phyloP scores from a whole-genome alignment of 305 asterid genomes.

The Salvia sclarea region DNA sequence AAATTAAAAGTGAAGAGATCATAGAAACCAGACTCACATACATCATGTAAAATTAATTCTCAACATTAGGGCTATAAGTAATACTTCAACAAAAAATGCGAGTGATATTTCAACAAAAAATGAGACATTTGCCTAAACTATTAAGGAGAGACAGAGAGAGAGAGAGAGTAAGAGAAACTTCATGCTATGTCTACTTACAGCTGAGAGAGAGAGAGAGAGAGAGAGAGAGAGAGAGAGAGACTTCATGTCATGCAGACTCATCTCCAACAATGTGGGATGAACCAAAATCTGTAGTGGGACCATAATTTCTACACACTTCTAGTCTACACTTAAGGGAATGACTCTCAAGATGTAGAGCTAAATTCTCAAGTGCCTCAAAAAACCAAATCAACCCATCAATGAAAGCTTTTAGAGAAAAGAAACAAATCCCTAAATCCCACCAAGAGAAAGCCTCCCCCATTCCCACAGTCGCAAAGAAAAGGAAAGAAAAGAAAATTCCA shows the following conservation, averaged over 20 bases:
- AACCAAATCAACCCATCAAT: constrained; percentile 9
- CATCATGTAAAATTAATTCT: neutral
- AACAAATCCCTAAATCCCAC: neutral
- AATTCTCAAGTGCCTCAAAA: constrained; percentile 5
- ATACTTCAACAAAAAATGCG: neutral
- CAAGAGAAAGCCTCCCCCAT: neutral
- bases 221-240: too few relatives aligned
- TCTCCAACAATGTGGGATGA: neutral
- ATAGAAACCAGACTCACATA: neutral
- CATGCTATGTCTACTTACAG: neutral
- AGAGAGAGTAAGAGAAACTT: too few relatives aligned
- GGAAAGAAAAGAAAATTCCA: neutral
- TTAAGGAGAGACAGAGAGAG: too few relatives aligned
- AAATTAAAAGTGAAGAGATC: neutral
- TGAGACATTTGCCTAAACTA: neutral
- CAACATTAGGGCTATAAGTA: neutral
- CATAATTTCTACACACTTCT: neutral
- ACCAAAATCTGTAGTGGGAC: neutral
- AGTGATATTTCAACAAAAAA: too few relatives aligned
- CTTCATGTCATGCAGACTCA: neutral
- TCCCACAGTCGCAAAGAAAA: neutral
- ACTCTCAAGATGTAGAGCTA: neutral
- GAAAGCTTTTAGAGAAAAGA: constrained; percentile 5
- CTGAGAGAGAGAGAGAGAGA: constrained; percentile 7
- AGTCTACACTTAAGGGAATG: neutral